Evolutionary conservation across 345 rosid genomes (phyloP), one percentile per base, ranked within the genome.

Genomic region (Eucalyptus pauciflora): DNA sequence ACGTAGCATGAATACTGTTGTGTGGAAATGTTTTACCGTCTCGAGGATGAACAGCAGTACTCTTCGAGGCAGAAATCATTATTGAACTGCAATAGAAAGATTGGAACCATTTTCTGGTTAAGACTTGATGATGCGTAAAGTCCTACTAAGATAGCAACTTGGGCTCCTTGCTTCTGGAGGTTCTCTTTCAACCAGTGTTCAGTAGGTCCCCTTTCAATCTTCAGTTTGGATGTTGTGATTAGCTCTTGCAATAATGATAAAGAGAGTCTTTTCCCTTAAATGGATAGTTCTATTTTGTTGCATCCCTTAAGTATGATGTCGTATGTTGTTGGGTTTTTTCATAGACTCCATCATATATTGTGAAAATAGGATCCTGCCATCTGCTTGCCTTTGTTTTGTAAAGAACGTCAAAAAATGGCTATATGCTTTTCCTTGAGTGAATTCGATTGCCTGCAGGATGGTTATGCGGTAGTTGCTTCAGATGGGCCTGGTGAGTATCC

Each of bases 401-500:
- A 76, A 76, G 83, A 76, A 76, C 2, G 8, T 10, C 15, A 76
- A 37, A 41, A 45, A 41, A 10, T 76, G 25, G 48, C 48, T 76
- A 41, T 37, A 76, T 37, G 24, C 83, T 20, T 76, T 76, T 37
- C 25, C 29, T 76, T 37, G 48, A 76, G 83, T 3, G 83, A 76
- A 20, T 76, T 76, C 4, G 67, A 27, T n/a, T 41, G 76, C 13
- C 76, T 93, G 91, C 91, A 97, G 99, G 99, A 98, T 93, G 99
- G 99, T 86, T 98, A 96, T 89, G 99, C 99, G 12, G 99, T 97
- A 67, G 90, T 98, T 91, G 95, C 98, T 86, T 94, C 98, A 31
- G 98, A 98, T 91, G 99, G 99, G 27, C 99, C 97, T 27, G 99
- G 99, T 50, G 99, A 94, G 51, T 98, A 98, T 90, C 95, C 96